Evolutionary conservation across 2,329 filamentous ascomycete genomes (phyloP), one percentile per base, ranked within the genome.

Genomic region (Trichoderma sp.): DNA sequence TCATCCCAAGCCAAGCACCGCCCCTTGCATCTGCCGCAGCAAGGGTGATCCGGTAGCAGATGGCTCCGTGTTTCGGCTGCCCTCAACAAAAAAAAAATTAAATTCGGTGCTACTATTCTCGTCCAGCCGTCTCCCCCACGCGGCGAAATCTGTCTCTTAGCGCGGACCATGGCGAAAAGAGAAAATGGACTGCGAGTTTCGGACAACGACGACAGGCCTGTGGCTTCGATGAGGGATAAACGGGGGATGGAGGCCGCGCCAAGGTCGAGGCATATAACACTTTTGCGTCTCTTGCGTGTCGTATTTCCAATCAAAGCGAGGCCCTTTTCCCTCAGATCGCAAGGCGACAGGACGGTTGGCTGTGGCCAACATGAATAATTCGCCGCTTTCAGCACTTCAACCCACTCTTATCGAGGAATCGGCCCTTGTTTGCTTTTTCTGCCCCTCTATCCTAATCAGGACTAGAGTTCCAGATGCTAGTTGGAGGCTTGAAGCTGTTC

Each of bases 11-110:
- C 32, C 49, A 52, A 54, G 30, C 49, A 54, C 21, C 11, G 60
- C 60, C 63, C 63, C 52, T 66, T 58, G 63, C 34, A 49, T 49
- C 10, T 24, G 4, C 46, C 46, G n/a, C 56, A 26, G 32, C 63
- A 34, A 56, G 37, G 52, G 52, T 43, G 39, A 43, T 43, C 16
- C 39, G 21, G 18, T 21, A 14, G n/a, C 21, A 11, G 21, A 66
- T 8, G 18, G 39, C 64, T 66, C 64, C 64, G 64, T 66, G 64
- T 59, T 66, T 66, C 64, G 64, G 64, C 64, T 58, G 39, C 24
- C 34, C 64, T 66, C 64, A 66, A 66, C 64, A 66, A 66, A 66
- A 66, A 66, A 66, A 66, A 59, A 39, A 1, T 26, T 28, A 49
- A 51, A 58, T 51, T 54, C 32, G 60, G 60, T 63, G 60, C 49